A percentile compares a stretch with the other conserved stretches of the same genome.
Evolutionary conservation across 2,329 filamentous ascomycete genomes (phyloP).

Genomic region (Trichophaea hybrida): DNA sequence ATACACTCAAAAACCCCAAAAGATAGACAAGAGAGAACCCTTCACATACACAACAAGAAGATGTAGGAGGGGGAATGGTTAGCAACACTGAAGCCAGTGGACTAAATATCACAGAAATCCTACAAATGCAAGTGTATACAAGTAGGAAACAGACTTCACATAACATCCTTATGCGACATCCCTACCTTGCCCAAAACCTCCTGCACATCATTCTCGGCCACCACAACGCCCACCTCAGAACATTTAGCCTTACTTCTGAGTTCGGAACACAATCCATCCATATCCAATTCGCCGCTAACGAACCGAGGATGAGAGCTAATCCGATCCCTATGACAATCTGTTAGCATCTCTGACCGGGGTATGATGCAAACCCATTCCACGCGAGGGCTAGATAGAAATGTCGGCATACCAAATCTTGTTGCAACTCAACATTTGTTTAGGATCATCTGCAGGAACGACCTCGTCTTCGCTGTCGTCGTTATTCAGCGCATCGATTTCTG

Average conservation of each 20-base stretch:
- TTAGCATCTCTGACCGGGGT: neutral
- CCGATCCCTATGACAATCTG: constrained; percentile 53
- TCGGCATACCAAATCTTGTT: constrained; percentile 77
- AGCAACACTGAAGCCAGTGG: neutral
- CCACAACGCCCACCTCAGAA: constrained; percentile 75
- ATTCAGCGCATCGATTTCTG: constrained; percentile 54
- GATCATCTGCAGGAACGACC: constrained; percentile 45
- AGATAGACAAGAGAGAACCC: neutral
- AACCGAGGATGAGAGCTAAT: constrained; percentile 43
- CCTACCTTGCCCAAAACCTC: constrained; percentile 53
- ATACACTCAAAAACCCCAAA: neutral
- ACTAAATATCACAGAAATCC: neutral
- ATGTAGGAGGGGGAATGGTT: neutral
- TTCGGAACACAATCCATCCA: constrained; percentile 83
- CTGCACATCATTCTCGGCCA: constrained; percentile 80
- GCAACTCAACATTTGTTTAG: constrained; percentile 58
- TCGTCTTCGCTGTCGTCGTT: constrained; percentile 54
- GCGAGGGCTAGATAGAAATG: constrained; percentile 8
- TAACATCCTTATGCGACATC: neutral
- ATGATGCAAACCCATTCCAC: neutral
- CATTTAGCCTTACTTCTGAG: constrained; percentile 93
- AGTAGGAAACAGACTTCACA: neutral
- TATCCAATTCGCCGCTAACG: constrained; percentile 78
- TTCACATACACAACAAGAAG: neutral
- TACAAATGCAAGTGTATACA: neutral